Evolutionary conservation across 2,329 filamentous ascomycete genomes (phyloP), one percentile per base, ranked within the genome.

Genomic region (Fusarium camptoceras): DNA sequence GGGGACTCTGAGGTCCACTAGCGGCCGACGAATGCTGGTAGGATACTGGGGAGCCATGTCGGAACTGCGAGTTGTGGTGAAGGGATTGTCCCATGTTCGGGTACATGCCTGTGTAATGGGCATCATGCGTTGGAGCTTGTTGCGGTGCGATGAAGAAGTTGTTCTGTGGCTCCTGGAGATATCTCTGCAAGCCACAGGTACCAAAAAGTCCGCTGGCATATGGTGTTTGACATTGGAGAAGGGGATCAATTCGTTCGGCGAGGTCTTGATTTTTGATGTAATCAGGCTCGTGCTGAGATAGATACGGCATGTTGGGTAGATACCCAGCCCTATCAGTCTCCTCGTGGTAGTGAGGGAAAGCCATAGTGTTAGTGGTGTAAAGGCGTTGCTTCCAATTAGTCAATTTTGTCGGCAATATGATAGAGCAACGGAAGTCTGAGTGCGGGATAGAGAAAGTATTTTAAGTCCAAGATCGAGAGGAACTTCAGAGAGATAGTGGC

Each of bases 1-100:
- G 57, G 18, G 72, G 72, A 24, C 68, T 73, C 37, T 67, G 71
- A n/a, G 61, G 51, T n/a, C 59, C 59, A 37, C 70, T 73, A 18
- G 56, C 37, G 27, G 55, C 39, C 24, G 64, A 66, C 22, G 68
- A 66, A 39, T 71, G 66, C 18, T 68, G 59, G 20, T 70, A 71
- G 41, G 69, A 73, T 47, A 44, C 37, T 15, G 73, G 73, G n/a
- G 73, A 73, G 28, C 37, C 27, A 20, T 64, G 57, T 22, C 67
- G 71, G 25, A 51, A 48, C 24, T 66, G 64, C 11, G 49, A 34
- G 16, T 22, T 41, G 10, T 48, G 46, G 22, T 51, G 37, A 22
- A 61, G 5, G 25, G 63, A 62, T 5, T 61, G 49, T 27, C 54
- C 30, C 39, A 51, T 51, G 18, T 55, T 47, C 15, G 41, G 58